phyloP scores from a whole-genome alignment of 2,329 filamentous ascomycete genomes.

The Botrytis fragariae region DNA sequence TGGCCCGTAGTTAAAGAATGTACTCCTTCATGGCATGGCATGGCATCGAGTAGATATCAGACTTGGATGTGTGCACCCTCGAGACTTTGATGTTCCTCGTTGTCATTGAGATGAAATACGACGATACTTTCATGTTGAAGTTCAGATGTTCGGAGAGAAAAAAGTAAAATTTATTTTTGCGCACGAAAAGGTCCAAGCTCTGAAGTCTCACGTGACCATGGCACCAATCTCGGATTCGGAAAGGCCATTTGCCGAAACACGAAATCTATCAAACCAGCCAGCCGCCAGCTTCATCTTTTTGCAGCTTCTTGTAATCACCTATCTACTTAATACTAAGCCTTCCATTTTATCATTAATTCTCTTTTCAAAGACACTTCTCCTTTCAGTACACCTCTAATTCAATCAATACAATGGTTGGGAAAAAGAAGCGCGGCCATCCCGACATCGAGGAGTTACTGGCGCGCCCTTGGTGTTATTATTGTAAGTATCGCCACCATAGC shows the following conservation, averaged over 20 bases:
- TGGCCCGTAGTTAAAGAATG: background rate
- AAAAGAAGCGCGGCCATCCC: conserved; percentile 85
- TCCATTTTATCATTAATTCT: background rate
- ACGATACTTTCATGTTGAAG: background rate
- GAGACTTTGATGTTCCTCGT: background rate
- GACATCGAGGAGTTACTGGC: conserved; percentile 83
- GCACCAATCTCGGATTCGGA: background rate
- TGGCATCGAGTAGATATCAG: background rate
- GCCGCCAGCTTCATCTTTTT: background rate
- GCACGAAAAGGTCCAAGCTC: background rate
- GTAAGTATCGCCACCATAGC: conserved; percentile 45
- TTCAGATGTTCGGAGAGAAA: background rate
- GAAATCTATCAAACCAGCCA: conserved; percentile 11
- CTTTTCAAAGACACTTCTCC: background rate
- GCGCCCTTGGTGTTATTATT: conserved; percentile 98
- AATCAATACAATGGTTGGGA: conserved; percentile 61
- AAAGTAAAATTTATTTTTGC: background rate
- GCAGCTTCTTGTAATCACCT: background rate
- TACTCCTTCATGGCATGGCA: background rate
- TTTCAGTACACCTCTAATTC: background rate
- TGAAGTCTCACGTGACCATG: rapidly evolving
- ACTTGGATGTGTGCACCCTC: background rate
- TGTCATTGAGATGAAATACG: background rate
- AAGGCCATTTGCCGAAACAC: background rate
- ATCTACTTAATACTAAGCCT: background rate